Base-by-base conservation (phyloP, 1,284 basidiomycete species). In the Athelia psychrophila region DNA sequence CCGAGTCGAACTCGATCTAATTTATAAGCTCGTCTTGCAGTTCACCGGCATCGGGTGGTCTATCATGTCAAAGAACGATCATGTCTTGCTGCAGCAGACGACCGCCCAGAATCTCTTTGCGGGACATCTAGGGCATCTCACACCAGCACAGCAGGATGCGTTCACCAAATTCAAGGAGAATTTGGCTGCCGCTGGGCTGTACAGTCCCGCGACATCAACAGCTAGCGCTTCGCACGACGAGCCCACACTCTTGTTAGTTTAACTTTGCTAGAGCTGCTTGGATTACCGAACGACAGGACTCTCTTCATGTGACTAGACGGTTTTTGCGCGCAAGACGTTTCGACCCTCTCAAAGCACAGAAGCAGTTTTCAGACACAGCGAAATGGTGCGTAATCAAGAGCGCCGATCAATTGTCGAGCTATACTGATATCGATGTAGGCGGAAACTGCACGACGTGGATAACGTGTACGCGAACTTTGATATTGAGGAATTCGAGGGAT, bases 321-420 rank as follows among this genome's bases (percentile, higher is more conserved):
- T 92, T 92, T 60, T 76, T 92, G 3, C 77, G 88, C 23, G 90
- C 90, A 5, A 77, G 89, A 56, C 74, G 74, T 51, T 91, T 83
- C 60, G 77, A 87, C 55, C 70, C 76, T 6, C 56, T 64, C n/a
- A 79, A 80, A 57, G 90, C 89, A 0, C 73, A 82, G 63, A 80
- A 81, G 55, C 87, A 91, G 61, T 91, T 90, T 60, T 64, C 80
- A 1, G 76, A 78, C 20, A 71, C 84, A 0, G 79, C 86, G 59
- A 70, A 73, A 12, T 92, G 89, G 89, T 42, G 38, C 16, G 38
- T n/a, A 22, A 22, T 18, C 38, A 42, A 8, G 38, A 8, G 5
- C n/a, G 20, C 6, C n/a, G 20, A 18, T 42, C 38, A n/a, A n/a
- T 42, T 16, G 20, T 6, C 6, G 27, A 5, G 6, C 5, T 6